Conservation (phyloP, 352 stramenopile genomes). For the Ophiocytium majus region DNA sequence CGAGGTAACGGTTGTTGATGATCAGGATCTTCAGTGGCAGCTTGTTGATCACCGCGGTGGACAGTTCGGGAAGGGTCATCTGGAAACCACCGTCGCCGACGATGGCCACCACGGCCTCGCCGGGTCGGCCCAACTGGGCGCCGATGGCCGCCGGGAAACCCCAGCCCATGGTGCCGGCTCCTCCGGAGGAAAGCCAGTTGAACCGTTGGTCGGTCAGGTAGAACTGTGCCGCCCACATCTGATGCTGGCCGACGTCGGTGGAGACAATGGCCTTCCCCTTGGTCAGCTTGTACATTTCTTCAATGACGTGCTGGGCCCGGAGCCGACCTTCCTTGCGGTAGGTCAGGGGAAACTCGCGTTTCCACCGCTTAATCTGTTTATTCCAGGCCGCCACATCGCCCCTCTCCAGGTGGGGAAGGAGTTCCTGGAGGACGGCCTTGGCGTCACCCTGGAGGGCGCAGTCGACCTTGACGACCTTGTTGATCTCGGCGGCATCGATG, state of each 20-base stretch:
- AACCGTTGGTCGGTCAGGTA: background rate
- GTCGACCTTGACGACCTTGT: background rate
- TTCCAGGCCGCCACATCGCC: too few species aligned
- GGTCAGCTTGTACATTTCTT: background rate
- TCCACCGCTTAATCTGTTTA: too few species aligned
- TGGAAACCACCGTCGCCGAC: background rate
- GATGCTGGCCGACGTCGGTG: background rate
- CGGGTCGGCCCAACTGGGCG: background rate
- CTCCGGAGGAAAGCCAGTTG: background rate
- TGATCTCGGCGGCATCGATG: background rate
- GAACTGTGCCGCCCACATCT: background rate
- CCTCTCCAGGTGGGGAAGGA: background rate
- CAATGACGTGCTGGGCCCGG: background rate
- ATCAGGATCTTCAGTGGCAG: background rate
- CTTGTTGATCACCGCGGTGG: background rate
- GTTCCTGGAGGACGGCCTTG: background rate
- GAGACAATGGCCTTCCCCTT: background rate
- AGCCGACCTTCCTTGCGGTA: background rate
- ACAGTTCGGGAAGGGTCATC: background rate
- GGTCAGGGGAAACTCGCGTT: too few species aligned
- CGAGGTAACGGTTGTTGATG: background rate
- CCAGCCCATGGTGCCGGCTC: background rate
- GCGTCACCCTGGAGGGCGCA: background rate
- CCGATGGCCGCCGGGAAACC: background rate
- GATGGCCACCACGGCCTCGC: background rate